Base-by-base conservation (phyloP, 345 rosid species). In the Hypericum androsaemum region DNA sequence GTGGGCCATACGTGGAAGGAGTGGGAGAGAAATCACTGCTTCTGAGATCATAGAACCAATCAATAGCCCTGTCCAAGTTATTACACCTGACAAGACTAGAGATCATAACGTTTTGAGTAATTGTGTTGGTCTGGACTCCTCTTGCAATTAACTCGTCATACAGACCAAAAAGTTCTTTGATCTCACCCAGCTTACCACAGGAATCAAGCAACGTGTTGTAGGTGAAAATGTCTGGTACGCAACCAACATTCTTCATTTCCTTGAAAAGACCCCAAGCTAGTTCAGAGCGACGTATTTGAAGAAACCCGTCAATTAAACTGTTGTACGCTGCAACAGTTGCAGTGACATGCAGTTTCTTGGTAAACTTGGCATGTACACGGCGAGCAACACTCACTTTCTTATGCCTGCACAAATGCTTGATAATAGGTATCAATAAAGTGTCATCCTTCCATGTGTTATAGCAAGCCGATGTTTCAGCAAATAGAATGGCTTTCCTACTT, bases 1-100 rank as follows among this genome's bases (percentile, higher is more conserved):
- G 80, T 3, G 92, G 96, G 28, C 92, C 95, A 43, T 79, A 87
- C n/a, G 98, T 87, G 64, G 87, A 82, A 32, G 77, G 81, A 45
- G 86, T 80, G 10, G 96, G 96, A 65, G 69, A 70, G 75, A 87
- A 80, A 51, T 78, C 86, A 57, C 67, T 67, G 54, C 98, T 82
- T 53, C 77, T 17, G 40, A 87, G 92, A 66, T 84, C 77, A 64
- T 75, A 87, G 71, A 68, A 87, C 47, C 82, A 58, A 64, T 82
- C 80, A 66, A 87, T 62, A 54, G 92, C 96, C 59, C 67, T 71
- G 16, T 87, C 87, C 39, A 90, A 63, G 56, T 53, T 52, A 50
- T 78, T 67, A 2, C 76, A 71, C 52, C 78, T 90, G 61, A 81
- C 88, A 9, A 84, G 79, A 62, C 76, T 74, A 0, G 89, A 81